Evolutionary conservation across 1,284 basidiomycete genomes (phyloP).

Genomic region (Erythrobasidium hasegawianum): DNA sequence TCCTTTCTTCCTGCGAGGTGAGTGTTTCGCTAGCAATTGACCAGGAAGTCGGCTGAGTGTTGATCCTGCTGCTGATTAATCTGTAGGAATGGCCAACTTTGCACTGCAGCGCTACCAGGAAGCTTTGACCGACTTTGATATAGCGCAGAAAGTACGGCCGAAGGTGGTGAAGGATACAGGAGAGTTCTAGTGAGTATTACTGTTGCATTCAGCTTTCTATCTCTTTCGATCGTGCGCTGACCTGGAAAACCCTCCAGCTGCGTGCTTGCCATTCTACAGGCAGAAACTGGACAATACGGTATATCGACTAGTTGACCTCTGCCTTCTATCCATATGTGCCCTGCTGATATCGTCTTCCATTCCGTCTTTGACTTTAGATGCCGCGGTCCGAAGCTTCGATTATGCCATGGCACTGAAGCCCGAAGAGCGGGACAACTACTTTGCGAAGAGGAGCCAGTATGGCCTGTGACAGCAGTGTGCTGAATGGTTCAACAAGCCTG

Average conservation of each 20-base stretch:
- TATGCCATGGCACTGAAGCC: constrained; percentile 32
- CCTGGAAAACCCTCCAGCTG: too few species aligned
- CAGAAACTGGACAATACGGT: constrained; percentile 21
- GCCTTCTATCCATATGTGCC: not conserved
- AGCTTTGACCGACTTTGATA: constrained; percentile 23
- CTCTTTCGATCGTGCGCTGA: too few species aligned
- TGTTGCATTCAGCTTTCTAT: too few species aligned
- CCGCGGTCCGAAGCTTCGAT: constrained; percentile 16
- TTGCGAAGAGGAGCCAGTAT: constrained; percentile 15
- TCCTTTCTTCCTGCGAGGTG: constrained; percentile 31
- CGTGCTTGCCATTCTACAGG: constrained; percentile 15
- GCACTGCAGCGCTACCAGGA: constrained; percentile 20
- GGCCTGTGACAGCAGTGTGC: constrained; percentile 10
- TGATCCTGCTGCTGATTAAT: too few species aligned
- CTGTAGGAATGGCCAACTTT: constrained; percentile 26
- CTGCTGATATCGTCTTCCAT: too few species aligned
- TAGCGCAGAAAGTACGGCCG: constrained; percentile 4
- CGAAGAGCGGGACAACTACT: constrained; percentile 25
- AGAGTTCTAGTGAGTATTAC: constrained; percentile 26
- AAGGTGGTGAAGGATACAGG: constrained; percentile 29
- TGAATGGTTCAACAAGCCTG: too few species aligned
- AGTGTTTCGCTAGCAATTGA: too few species aligned
- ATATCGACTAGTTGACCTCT: too few species aligned
- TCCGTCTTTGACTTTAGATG: not conserved
- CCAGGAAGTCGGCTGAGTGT: too few species aligned